Evolutionary conservation across 495 filamentous ascomycete species (phyloP), one percentile per base, ranked within the genome.

Genomic region (Trichodelitschia bisporula): DNA sequence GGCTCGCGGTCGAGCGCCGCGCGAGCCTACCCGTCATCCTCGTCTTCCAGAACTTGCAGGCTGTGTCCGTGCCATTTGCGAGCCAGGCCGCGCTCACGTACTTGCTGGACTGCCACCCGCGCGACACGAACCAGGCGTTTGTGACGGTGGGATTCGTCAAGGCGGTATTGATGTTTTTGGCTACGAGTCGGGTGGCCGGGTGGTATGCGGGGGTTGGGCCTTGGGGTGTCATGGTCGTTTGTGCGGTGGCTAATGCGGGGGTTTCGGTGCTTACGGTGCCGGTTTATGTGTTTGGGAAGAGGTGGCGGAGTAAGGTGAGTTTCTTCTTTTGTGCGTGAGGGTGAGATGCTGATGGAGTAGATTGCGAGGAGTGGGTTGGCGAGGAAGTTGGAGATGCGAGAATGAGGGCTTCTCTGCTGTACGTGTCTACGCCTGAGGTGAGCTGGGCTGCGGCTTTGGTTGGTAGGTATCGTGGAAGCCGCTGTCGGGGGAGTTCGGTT

Each of bases 11-110:
- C 21, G 54, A 66, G 27, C 55, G 45, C 26, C 41, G 61, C 35
- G 65, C 61, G 12, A 58, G 63, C 40, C 64, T 61, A 61, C 37
- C 44, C 6, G 62, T 56, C 2, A 59, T 59, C 0, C 59, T 65
- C 1, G 35, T 64, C 12, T 57, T 53, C 24, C 63, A 57, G 40
- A 61, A 61, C 0, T 34, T 67, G 9, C 57, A 59, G 9, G 61
- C 62, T 35, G 56, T 65, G 53, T 49, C 55, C 12, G 39, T 63
- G 34, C 57, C 57, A 2, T 59, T 66, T 35, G 54, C 58, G 4
- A 54, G 51, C 13, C 54, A 57, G 1, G 57, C 54, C 36, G 56
- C 64, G 3, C 64, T 61, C 40, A 59, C 59, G 1, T 66, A 65
- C 34, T 47, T 64, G 12, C 50, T 64, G 29, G 61, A 66, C 40